Evolutionary conservation across 2,329 filamentous ascomycete species (phyloP).

Genomic region (Fusarium tupiense): DNA sequence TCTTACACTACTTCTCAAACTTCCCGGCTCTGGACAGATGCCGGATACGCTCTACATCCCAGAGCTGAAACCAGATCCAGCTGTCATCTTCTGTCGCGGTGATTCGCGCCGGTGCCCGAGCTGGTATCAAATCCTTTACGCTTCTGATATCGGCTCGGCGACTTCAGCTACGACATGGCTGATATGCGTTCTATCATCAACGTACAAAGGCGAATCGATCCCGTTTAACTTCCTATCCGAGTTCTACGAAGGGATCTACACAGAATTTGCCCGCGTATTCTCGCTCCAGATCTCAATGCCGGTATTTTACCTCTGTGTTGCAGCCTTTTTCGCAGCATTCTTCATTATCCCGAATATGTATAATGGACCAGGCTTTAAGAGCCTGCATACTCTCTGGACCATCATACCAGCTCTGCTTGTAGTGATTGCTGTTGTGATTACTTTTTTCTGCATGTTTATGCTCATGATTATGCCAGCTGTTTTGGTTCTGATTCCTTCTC

Average conservation of each 20-base stretch:
- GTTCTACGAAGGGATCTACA: background rate
- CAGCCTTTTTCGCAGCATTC: background rate
- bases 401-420: background rate
- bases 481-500: background rate
- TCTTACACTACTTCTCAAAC: slow-evolving; percentile 2
- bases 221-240: background rate
- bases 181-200: background rate
- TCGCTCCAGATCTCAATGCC: background rate
- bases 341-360: accelerated
- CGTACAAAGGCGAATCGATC: background rate
- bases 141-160: background rate
- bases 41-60: background rate
- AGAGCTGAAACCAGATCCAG: background rate
- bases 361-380: background rate
- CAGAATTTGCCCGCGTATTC: accelerated
- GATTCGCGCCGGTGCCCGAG: background rate
- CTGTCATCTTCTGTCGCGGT: slow-evolving; percentile 5
- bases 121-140: slow-evolving; percentile 5
- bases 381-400: background rate
- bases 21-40: slow-evolving; percentile 4
- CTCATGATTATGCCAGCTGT: background rate
- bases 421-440: accelerated
- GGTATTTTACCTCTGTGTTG: background rate
- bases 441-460: background rate
- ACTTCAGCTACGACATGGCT: background rate